Evolutionary conservation across 2,329 filamentous ascomycete species (phyloP), one percentile per base, ranked within the genome.

Genomic region (Chaetoscypha palmicola): DNA sequence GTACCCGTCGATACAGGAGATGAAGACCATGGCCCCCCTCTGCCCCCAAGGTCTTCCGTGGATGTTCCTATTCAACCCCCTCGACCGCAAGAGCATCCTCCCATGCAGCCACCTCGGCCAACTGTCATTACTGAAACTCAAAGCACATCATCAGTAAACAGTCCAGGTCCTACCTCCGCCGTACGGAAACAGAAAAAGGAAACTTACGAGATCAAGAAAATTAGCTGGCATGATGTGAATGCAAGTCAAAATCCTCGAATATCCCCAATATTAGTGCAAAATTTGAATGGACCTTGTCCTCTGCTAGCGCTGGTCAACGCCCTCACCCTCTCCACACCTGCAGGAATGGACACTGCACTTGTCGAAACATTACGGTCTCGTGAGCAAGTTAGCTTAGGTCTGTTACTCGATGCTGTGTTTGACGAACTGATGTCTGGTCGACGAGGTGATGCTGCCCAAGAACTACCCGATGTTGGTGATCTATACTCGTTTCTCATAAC

Each of bases 241-340:
- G 70, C 73, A 0, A 62, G 70, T 1, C 71, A 75, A n/a, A 78
- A 78, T 41, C 71, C 86, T 28, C 75, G 87, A 33, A 74, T 76
- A n/a, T 91, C 88, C 0, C 91, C 92, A 0, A 88, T 97, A 44
- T 69, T 97, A 31, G 81, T 94, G 3, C 91, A 98, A 60, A 97
- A 96, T 55, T 79, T 83, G 45, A 98, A 98, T 57, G 92, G 92
- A 0, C 92, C 92, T 1, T 98, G 92, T 63, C 92, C 92, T 1
- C 68, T 98, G 11, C 78, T 98, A 20, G 92, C 92, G 2, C 71
- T 98, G 4, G 90, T 97, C 46, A 98, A 98, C 62, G 90, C 90
- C 1, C 71, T 98, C 12, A 85, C 88, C 0, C 68, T 98, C 43
- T 90, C 88, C 2, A 91, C 89, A 0, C 82, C 84, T 1, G 70